phyloP scores from a whole-genome alignment of 2,329 filamentous ascomycete genomes.

The Sordariomycetes sp. region DNA sequence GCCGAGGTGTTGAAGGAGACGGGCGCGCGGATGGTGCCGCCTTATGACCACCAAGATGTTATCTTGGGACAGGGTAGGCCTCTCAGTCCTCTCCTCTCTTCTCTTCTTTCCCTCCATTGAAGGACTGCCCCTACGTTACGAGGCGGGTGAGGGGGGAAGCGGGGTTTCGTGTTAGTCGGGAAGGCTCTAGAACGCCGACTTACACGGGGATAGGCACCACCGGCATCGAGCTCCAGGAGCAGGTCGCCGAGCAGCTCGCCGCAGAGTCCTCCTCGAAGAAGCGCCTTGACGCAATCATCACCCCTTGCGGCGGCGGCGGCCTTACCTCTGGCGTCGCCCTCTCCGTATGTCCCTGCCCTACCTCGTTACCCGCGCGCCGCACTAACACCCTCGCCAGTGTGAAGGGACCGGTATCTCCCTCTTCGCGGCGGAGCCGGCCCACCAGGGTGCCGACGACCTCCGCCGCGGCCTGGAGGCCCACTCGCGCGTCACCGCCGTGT shows the following conservation, averaged over 20 bases:
- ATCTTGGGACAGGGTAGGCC: slow-evolving; percentile 90
- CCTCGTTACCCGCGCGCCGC: neutral
- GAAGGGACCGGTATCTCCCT: slow-evolving; percentile 62
- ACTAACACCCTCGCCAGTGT: slow-evolving; percentile 32
- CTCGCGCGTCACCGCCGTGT: slow-evolving; percentile 55
- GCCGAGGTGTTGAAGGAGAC: slow-evolving; percentile 58
- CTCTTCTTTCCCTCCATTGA: neutral
- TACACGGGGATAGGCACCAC: neutral
- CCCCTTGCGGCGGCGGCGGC: slow-evolving; percentile 80
- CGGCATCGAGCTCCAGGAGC: slow-evolving; percentile 69
- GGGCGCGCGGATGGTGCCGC: slow-evolving; percentile 70
- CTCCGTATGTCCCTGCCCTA: neutral
- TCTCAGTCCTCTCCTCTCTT: neutral
- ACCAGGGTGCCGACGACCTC: slow-evolving; percentile 76
- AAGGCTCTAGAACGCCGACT: neutral
- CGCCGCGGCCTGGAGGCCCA: slow-evolving; percentile 55
- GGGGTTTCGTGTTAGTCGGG: neutral
- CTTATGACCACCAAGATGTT: slow-evolving; percentile 87
- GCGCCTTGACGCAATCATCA: slow-evolving; percentile 60
- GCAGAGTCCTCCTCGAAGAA: slow-evolving; percentile 10
- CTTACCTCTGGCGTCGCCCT: slow-evolving; percentile 78
- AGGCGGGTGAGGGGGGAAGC: neutral
- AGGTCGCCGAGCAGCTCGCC: slow-evolving; percentile 39
- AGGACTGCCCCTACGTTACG: neutral
- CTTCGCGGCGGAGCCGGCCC: slow-evolving; percentile 79